phyloP scores from a whole-genome alignment of 2,329 filamentous ascomycete genomes.

The Arthrobotrys sphaeroides region DNA sequence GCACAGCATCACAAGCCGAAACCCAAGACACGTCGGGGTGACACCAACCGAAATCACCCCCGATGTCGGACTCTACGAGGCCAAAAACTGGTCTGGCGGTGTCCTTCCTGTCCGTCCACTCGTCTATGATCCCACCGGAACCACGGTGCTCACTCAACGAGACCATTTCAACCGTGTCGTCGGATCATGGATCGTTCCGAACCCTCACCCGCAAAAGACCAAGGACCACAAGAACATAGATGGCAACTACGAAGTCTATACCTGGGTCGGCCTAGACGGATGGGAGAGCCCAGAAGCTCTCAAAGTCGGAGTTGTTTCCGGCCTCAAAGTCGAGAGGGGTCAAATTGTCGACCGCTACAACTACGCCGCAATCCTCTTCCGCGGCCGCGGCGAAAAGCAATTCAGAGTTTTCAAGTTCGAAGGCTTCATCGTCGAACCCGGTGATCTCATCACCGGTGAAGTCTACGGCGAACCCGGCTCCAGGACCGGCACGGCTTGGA shows the following conservation, averaged over 20 bases:
- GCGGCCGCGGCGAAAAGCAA: background rate
- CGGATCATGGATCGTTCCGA: background rate
- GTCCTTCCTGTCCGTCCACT: background rate
- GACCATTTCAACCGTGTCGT: background rate
- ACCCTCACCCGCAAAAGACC: background rate
- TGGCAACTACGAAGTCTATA: background rate
- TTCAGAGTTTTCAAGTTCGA: background rate
- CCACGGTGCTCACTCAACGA: background rate
- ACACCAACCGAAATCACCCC: background rate
- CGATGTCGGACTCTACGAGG: background rate
- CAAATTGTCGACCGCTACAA: background rate
- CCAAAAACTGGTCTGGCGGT: background rate
- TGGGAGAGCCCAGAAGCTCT: background rate
- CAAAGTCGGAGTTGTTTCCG: background rate
- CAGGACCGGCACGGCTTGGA: background rate
- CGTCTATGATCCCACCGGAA: background rate
- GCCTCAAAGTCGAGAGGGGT: background rate
- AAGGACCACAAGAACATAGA: background rate
- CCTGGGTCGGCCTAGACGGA: background rate
- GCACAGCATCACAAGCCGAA: background rate
- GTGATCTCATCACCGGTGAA: background rate
- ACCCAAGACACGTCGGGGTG: background rate
- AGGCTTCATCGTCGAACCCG: background rate
- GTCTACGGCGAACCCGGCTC: background rate
- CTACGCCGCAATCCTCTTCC: background rate